phyloP scores from a whole-genome alignment of 768 basidiomycete species.

The Mycena epipterygia region DNA sequence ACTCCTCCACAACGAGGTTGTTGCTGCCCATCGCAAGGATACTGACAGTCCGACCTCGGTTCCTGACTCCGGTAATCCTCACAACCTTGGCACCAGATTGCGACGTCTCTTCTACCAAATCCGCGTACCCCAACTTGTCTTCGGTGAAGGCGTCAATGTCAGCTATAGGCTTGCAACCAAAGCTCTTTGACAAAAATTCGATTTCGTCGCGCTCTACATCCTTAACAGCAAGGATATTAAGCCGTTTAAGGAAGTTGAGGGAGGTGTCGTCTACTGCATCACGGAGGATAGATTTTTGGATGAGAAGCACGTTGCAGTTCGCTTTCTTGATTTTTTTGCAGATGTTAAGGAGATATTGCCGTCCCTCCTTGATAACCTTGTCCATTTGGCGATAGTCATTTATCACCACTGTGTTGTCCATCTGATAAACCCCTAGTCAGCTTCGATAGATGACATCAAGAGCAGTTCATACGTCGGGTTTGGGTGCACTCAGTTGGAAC shows the following conservation, averaged over 20 bases:
- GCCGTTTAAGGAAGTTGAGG: slow-evolving; percentile 95
- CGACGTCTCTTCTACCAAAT: slow-evolving; percentile 91
- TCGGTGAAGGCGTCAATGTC: slow-evolving; percentile 98
- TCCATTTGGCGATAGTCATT: slow-evolving; percentile 99
- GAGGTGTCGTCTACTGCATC: slow-evolving; percentile 99
- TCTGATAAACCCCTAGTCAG: slow-evolving; percentile 62
- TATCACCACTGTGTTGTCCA: slow-evolving; percentile 99
- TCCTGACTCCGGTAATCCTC: slow-evolving; percentile 94
- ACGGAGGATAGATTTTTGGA: slow-evolving; percentile 99
- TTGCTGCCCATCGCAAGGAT: slow-evolving; percentile 96
- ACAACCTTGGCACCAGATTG: slow-evolving; percentile 91
- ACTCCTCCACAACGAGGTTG: slow-evolving; percentile 94
- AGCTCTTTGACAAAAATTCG: slow-evolving; percentile 94
- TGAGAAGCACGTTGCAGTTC: slow-evolving; percentile 98
- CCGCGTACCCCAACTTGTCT: slow-evolving; percentile 97
- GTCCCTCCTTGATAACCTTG: slow-evolving; percentile 99
- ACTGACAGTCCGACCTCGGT: slow-evolving; percentile 93
- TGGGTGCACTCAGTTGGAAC: slow-evolving; percentile 97
- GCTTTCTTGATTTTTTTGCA: slow-evolving; percentile 99
- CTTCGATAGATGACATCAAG: slow-evolving; percentile 2
- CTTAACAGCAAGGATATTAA: slow-evolving; percentile 96
- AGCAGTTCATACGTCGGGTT: slow-evolving; percentile 85
- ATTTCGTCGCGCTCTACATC: slow-evolving; percentile 99
- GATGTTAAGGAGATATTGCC: slow-evolving; percentile 96
- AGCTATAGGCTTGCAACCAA: slow-evolving; percentile 96